Conservation (phyloP, 148 eudicot species). For the Heliamphora exappendiculata region DNA sequence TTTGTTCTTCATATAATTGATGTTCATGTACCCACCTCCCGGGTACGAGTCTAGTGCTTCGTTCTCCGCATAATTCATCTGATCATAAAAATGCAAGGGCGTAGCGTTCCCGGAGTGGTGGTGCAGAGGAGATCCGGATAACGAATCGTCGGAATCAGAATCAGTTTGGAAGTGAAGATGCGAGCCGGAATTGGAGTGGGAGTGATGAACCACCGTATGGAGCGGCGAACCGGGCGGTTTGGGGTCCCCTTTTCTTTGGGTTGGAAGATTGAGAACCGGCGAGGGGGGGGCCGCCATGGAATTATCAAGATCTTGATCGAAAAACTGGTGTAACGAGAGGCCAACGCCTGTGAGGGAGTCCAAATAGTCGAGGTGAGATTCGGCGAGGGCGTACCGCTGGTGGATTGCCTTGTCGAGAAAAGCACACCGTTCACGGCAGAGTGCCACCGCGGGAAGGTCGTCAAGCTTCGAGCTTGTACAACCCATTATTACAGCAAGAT, state of each 20-base stretch:
- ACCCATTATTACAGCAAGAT: constrained; percentile 39
- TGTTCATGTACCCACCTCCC: constrained; percentile 18
- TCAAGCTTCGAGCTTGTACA: constrained; percentile 74
- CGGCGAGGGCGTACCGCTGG: constrained; percentile 58
- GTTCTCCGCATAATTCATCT: constrained; percentile 12
- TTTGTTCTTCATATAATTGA: constrained; percentile 71
- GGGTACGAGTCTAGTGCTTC: constrained; percentile 14
- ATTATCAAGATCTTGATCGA: constrained; percentile 17
- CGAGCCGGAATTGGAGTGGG: constrained; percentile 36
- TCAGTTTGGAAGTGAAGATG: constrained; percentile 62
- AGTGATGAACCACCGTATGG: constrained; percentile 24
- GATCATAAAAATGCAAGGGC: constrained; percentile 19
- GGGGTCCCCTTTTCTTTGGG: constrained; percentile 27
- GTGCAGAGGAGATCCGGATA: constrained; percentile 24
- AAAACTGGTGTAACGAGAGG: constrained; percentile 46
- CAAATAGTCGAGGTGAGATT: constrained; percentile 59
- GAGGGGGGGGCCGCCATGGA: constrained; percentile 22
- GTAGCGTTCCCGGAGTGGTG: constrained; percentile 25
- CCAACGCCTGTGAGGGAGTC: constrained; percentile 57
- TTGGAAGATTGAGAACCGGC: constrained; percentile 31
- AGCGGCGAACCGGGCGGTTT: constrained; percentile 3
- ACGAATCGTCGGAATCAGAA: constrained; percentile 28
- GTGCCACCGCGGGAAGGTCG: constrained; percentile 69
- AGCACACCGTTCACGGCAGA: constrained; percentile 58
- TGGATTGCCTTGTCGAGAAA: constrained; percentile 50